Conservation (phyloP, 1,284 basidiomycete genomes). For the Rhodotorula sp. region DNA sequence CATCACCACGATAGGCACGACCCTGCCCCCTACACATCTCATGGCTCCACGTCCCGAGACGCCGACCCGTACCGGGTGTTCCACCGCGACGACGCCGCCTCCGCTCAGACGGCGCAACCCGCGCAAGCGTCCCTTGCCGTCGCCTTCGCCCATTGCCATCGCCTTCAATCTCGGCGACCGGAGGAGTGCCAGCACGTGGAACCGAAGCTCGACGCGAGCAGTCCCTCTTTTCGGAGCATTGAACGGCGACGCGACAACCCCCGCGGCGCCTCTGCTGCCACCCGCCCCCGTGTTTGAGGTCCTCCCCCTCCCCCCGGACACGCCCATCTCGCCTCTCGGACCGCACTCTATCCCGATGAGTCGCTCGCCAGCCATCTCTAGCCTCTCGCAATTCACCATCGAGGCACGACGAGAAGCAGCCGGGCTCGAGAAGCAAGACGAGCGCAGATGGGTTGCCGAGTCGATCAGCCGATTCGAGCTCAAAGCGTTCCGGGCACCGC, state of each 20-base stretch:
- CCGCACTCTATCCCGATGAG: slow-evolving; percentile 21
- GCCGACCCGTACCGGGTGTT: neutral
- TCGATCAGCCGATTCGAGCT: neutral
- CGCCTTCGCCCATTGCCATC: slow-evolving; percentile 8
- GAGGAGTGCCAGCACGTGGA: neutral
- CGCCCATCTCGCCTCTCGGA: neutral
- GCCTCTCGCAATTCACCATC: slow-evolving; percentile 22
- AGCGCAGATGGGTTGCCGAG: neutral
- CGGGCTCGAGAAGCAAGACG: slow-evolving; percentile 4
- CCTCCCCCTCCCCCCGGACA: slow-evolving; percentile 14
- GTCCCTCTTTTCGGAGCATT: neutral
- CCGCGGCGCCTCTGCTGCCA: slow-evolving; percentile 20
- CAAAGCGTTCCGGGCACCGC: neutral
- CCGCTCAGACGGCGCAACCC: slow-evolving; percentile 1
- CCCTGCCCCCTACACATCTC: neutral
- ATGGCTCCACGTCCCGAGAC: slow-evolving; percentile 9
- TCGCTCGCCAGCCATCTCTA: slow-evolving; percentile 22
- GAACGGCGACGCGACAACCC: neutral
- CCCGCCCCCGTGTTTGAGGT: slow-evolving; percentile 25
- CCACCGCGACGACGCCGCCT: neutral
- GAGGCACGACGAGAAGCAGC: slow-evolving; percentile 17
- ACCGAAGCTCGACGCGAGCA: no score
- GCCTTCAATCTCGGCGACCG: slow-evolving; percentile 2
- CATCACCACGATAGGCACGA: neutral
- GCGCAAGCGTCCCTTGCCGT: slow-evolving; percentile 10